phyloP scores from a whole-genome alignment of 2,329 filamentous ascomycete genomes.

The Pestalotiopsis sp. region DNA sequence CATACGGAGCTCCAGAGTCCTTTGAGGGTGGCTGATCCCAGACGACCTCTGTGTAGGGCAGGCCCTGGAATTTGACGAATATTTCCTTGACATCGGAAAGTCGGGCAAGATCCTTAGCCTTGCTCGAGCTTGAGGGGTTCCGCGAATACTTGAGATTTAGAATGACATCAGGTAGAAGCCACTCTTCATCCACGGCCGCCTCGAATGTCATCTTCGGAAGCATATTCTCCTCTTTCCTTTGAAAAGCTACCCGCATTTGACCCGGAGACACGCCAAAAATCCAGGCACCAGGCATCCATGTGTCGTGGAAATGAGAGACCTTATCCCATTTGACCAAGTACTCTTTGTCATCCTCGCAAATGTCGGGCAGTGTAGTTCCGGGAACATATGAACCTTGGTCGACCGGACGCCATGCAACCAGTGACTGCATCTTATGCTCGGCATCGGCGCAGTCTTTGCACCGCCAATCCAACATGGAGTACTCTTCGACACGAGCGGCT shows the following conservation, averaged over 20 bases:
- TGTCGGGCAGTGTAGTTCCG: slow-evolving; percentile 54
- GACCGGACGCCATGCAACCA: slow-evolving; percentile 86
- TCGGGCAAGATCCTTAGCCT: slow-evolving; percentile 71
- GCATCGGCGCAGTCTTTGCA: slow-evolving; percentile 77
- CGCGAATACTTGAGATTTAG: slow-evolving; percentile 71
- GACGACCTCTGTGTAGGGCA: slow-evolving; percentile 87
- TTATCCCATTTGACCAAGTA: slow-evolving; percentile 90
- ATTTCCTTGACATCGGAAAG: slow-evolving; percentile 74
- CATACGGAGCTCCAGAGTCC: slow-evolving; percentile 69
- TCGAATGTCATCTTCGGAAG: slow-evolving; percentile 71
- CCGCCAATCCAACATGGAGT: slow-evolving; percentile 69
- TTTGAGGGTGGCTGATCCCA: slow-evolving; percentile 82
- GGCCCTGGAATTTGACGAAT: slow-evolving; percentile 88
- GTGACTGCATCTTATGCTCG: slow-evolving; percentile 69
- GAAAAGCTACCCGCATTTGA: slow-evolving; percentile 74
- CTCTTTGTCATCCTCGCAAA: slow-evolving; percentile 81
- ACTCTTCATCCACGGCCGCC: slow-evolving; percentile 88
- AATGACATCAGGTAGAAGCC: slow-evolving; percentile 84
- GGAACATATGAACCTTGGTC: slow-evolving; percentile 58
- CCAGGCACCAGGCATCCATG: slow-evolving; percentile 91
- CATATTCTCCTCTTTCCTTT: slow-evolving; percentile 66
- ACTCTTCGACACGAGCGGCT: slow-evolving; percentile 70
- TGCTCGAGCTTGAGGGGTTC: slow-evolving; percentile 56
- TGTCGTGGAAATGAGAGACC: slow-evolving; percentile 78
- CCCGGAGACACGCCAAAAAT: slow-evolving; percentile 70